Evolutionary conservation across 371 early-diverging fungal genomes (phyloP).

Genomic region (Mucor circinelloides): DNA sequence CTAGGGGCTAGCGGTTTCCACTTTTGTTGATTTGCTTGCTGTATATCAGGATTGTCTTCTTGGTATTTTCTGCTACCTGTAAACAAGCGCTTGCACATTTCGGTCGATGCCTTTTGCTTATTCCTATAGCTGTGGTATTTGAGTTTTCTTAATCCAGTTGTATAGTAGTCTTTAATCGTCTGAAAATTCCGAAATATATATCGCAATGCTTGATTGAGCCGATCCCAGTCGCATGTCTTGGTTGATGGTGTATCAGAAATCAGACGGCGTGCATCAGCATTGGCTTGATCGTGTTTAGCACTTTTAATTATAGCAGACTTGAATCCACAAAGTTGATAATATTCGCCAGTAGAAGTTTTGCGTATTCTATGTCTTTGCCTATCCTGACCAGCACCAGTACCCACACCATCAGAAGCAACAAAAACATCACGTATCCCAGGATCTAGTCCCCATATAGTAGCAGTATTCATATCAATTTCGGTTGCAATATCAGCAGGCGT

Average conservation of each 20-base stretch:
- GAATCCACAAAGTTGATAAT: constrained; percentile 8
- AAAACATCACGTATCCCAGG: constrained; percentile 7
- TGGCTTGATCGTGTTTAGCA: constrained; percentile 2
- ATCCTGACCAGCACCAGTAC: neutral
- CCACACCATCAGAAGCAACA: constrained; percentile 7
- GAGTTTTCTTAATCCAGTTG: neutral
- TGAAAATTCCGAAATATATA: neutral
- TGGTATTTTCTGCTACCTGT: neutral
- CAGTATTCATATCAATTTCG: neutral
- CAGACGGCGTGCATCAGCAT: neutral
- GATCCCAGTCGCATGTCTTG: neutral
- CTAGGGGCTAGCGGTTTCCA: neutral
- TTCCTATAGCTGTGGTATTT: constrained; percentile 10
- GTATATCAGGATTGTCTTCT: neutral
- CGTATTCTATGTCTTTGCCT: constrained; percentile 6
- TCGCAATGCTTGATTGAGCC: neutral
- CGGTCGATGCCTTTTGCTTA: too few relatives aligned
- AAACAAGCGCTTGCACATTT: neutral
- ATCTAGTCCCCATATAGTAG: constrained; percentile 11
- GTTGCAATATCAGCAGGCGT: constrained; percentile 8
- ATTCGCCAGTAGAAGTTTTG: constrained; percentile 1
- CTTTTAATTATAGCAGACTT: constrained; percentile 4
- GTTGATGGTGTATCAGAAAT: neutral
- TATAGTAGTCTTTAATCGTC: neutral
- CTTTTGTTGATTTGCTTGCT: too few relatives aligned